Percentiles rank a stretch among this genome's conserved stretches.
phyloP scores from a whole-genome alignment of 2,329 filamentous ascomycete species.

The Aspergillus eucalypticola region DNA sequence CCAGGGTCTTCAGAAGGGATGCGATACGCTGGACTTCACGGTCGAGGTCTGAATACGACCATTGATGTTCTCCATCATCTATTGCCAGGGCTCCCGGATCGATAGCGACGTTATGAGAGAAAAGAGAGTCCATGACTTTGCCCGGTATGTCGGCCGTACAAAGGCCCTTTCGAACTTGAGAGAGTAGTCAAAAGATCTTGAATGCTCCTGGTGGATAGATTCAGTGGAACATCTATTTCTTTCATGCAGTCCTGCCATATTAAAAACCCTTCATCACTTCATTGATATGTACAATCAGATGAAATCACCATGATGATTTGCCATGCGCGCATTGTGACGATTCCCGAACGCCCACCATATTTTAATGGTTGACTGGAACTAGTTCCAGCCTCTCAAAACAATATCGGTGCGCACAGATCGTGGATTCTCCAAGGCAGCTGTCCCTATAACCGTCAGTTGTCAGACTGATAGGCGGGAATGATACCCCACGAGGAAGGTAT shows the following conservation, averaged over 20 bases:
- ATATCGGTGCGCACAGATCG: not conserved
- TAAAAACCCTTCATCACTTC: not conserved
- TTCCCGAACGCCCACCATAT: not conserved
- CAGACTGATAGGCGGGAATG: not conserved
- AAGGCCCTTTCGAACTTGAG: not conserved
- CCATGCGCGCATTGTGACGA: not conserved
- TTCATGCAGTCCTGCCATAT: not conserved
- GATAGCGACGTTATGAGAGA: not conserved
- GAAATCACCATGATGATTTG: not conserved
- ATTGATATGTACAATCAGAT: not conserved
- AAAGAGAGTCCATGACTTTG: not conserved
- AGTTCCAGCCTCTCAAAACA: not conserved
- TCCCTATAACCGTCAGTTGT: not conserved
- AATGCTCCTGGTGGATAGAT: not conserved
- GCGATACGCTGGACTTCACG: constrained; percentile 1
- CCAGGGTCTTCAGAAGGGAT: not conserved
- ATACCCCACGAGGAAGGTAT: not conserved
- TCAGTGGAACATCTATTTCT: no score
- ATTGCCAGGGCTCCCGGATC: not conserved
- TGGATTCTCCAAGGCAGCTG: not conserved
- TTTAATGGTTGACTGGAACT: not conserved
- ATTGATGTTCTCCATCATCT: not conserved
- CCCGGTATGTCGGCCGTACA: not conserved
- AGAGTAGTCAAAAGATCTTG: not conserved
- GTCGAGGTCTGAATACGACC: constrained; percentile 8